Evolutionary conservation across 345 rosid species (phyloP), one percentile per base, ranked within the genome.

Genomic region (Carallia brachiata): DNA sequence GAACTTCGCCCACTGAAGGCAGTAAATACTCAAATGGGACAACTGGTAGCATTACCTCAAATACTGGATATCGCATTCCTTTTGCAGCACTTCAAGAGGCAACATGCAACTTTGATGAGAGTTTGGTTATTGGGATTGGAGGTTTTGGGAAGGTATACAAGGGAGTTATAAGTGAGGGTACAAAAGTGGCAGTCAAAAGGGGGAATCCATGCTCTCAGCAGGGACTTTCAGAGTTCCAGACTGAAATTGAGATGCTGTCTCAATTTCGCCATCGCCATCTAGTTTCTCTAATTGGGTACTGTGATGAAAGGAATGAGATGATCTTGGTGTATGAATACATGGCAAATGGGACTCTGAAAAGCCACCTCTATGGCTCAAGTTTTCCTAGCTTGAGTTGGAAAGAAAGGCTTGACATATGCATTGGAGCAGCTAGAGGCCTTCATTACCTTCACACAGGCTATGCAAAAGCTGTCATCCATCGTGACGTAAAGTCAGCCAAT

Each of bases 271-370:
- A 88, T 65, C 86, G 90, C 18, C 91, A 91, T 78, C 74, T 91
- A 68, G 97, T 91, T n/a, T 89, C 96, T 13, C 63, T 91, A 61
- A 89, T 91, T n/a, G 97, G 97, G 6, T 89, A 87, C 71, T 91
- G 97, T 61, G 87, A 85, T 47, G 91, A 88, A 75, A 84, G 75
- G 79, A 80, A 72, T 50, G 97, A 90, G 84, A 90, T 90, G 96
- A 90, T 88, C 56, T 82, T 90, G 73, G 64, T 90, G 66, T 90
- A 90, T 52, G 96, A 90, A 48, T 86, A 90, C 59, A 88, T 90
- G 96, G 84, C 88, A 82, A 90, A 88, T 9, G 96, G 96, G 52
- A 86, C 90, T 18, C 81, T 90, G 37, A 90, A 90, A 80, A 67
- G 86, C 70, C 96, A 80, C 55, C 89, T 88, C 34, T 90, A 90